Evolutionary conservation across 345 rosid species (phyloP).

Genomic region (Mercurialis annua): DNA sequence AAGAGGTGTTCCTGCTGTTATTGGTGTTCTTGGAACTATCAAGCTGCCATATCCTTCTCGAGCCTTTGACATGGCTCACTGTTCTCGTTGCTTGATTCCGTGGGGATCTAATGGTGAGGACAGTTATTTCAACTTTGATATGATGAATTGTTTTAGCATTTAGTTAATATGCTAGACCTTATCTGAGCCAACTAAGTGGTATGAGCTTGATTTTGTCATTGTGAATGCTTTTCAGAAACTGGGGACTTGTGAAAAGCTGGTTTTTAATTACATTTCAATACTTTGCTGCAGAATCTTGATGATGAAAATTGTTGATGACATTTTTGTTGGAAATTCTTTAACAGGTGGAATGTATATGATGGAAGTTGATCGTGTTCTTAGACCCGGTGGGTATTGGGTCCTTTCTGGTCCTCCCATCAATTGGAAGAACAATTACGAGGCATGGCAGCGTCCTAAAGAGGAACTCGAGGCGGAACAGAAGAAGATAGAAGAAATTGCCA

Average conservation of each 20-base stretch:
- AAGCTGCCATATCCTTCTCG: slow-evolving; percentile 34
- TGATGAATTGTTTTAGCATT: not conserved
- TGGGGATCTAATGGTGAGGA: slow-evolving; percentile 34
- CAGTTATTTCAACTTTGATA: not conserved
- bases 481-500: slow-evolving; percentile 28
- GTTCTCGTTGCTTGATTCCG: slow-evolving; percentile 34
- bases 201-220: not conserved
- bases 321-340: slow-evolving; percentile 8
- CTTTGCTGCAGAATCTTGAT: not conserved
- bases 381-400: slow-evolving; percentile 38
- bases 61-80: slow-evolving; percentile 36
- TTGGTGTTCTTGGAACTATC: slow-evolving; percentile 34
- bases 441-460: slow-evolving; percentile 34
- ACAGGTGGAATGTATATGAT: slow-evolving; percentile 35
- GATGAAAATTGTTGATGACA: not conserved
- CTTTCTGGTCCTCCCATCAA: slow-evolving; percentile 36
- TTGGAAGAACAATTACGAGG: slow-evolving; percentile 27
- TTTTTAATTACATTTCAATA: slow-evolving; percentile 1
- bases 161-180: not conserved
- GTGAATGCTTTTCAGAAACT: not conserved
- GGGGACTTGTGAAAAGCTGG: not conserved
- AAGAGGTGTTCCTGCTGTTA: slow-evolving; percentile 37
- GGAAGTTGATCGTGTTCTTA: slow-evolving; percentile 36
- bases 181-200: not conserved
- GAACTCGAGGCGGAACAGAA: slow-evolving; percentile 29